Conservation (phyloP, 164 flowering plant genomes). For the Magnolia sinica region DNA sequence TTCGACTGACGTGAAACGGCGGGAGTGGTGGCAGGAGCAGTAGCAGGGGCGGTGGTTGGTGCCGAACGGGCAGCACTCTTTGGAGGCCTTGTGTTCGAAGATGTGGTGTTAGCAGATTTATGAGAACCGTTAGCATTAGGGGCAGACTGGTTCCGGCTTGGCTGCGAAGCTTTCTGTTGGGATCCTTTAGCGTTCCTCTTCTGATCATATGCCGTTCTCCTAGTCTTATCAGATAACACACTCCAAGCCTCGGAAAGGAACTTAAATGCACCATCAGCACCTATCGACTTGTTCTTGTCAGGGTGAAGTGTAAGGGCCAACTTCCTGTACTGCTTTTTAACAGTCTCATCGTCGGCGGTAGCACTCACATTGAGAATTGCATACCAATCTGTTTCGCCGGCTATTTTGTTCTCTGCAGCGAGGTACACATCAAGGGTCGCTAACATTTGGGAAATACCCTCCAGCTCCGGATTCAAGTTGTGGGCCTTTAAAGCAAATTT, state of each 20-base stretch:
- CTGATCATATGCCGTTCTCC: conserved; percentile 59
- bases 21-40: conserved; percentile 27
- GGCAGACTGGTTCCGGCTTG: conserved; percentile 30
- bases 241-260: conserved; percentile 86
- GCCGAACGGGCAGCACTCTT: conserved; percentile 28
- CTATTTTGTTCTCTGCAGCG: conserved; percentile 56
- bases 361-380: conserved; percentile 70
- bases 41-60: conserved; percentile 1
- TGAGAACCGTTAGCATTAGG: conserved; percentile 49
- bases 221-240: conserved; percentile 68
- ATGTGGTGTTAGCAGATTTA: conserved; percentile 36
- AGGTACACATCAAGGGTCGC: conserved; percentile 60
- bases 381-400: conserved; percentile 79
- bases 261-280: conserved; percentile 95
- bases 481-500: conserved; percentile 79
- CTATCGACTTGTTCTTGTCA: conserved; percentile 85
- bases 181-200: conserved; percentile 35
- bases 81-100: conserved; percentile 28
- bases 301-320: conserved; percentile 89
- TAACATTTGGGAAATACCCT: conserved; percentile 68
- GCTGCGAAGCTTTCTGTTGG: conserved; percentile 32
- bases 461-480: conserved; percentile 60
- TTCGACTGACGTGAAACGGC: conserved; percentile 35
- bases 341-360: conserved; percentile 63
- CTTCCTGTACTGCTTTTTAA: conserved; percentile 75